A percentile compares a stretch with the other conserved stretches of the same genome.
These are phyloP conservation scores for Aureobasidium leucospermi DNA, from an alignment of 2,329 filamentous ascomycete genomes.

Conservation along the genomic window DNA sequence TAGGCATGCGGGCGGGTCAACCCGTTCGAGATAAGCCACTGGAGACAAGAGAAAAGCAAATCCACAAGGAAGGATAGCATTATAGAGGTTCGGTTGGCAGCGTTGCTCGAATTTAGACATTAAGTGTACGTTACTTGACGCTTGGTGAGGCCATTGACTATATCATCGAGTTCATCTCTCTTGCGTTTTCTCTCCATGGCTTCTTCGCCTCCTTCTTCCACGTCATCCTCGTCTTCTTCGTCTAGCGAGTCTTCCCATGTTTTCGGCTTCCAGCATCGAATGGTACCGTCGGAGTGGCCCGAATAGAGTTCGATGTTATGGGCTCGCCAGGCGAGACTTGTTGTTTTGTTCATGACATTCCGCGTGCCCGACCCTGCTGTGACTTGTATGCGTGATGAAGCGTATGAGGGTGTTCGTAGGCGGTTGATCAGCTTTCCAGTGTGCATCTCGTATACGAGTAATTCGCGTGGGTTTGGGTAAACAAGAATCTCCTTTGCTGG, in stretches of 20 bases:
- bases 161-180: constrained; percentile 69
- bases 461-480: constrained; percentile 69
- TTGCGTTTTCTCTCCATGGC: constrained; percentile 56
- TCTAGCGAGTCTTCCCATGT: constrained; percentile 39
- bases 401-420: constrained; percentile 47
- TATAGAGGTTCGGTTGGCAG: neutral
- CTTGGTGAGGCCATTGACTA: constrained; percentile 69
- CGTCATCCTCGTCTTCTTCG: constrained; percentile 26
- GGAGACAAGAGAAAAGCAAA: neutral
- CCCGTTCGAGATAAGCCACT: too few species aligned
- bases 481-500: constrained; percentile 60
- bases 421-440: constrained; percentile 66
- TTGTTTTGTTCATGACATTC: constrained; percentile 51
- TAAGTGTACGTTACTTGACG: constrained; percentile 54
- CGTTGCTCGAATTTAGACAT: neutral
- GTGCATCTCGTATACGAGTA: constrained; percentile 72
- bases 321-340: constrained; percentile 66
- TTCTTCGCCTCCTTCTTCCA: constrained; percentile 33
- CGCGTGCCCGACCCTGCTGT: constrained; percentile 18
- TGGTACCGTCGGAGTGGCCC: constrained; percentile 75
- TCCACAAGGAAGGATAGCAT: neutral
- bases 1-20: constrained; percentile 26
- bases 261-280: constrained; percentile 68
- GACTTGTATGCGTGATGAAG: constrained; percentile 14
- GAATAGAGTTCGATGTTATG: constrained; percentile 71